Conservation (phyloP, 345 rosid genomes). For the Eucalyptus curtisii region DNA sequence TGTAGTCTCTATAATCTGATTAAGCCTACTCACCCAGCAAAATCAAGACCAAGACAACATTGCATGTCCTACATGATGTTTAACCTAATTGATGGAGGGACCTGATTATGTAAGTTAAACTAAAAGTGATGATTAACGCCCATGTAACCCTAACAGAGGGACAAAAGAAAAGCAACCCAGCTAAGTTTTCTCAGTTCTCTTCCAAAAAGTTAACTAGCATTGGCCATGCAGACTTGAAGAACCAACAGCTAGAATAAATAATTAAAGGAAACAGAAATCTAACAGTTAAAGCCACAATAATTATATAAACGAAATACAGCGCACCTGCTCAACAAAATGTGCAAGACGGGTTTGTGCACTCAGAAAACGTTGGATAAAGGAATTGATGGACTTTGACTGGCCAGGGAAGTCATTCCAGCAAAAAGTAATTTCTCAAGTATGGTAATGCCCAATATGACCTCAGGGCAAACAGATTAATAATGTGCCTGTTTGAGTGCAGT, state of each 20-base stretch:
- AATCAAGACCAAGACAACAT: not conserved
- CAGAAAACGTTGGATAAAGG: conserved; percentile 88
- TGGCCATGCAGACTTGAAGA: not conserved
- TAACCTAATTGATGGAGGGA: not conserved
- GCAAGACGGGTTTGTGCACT: conserved; percentile 88
- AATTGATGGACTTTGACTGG: conserved; percentile 73
- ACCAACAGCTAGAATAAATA: not conserved
- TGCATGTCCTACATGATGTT: not conserved
- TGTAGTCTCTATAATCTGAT: not conserved
- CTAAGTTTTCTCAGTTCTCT: not conserved
- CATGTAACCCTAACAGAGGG: not conserved
- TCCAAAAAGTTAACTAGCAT: not conserved
- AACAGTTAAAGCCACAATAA: not conserved
- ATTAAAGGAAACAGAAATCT: not conserved
- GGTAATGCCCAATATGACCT: conserved; percentile 83
- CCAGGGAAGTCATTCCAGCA: conserved; percentile 77
- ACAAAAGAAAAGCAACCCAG: not conserved
- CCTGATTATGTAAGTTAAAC: not conserved
- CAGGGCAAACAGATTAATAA: conserved; percentile 51
- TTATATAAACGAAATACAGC: conserved; percentile 3
- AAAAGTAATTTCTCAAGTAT: conserved; percentile 80
- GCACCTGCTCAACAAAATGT: conserved; percentile 86
- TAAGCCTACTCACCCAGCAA: no score
- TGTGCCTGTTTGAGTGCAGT: conserved; percentile 78
- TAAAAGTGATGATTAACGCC: not conserved